Base-by-base conservation (phyloP, 768 basidiomycete genomes). In the Lentinula guzmanii region DNA sequence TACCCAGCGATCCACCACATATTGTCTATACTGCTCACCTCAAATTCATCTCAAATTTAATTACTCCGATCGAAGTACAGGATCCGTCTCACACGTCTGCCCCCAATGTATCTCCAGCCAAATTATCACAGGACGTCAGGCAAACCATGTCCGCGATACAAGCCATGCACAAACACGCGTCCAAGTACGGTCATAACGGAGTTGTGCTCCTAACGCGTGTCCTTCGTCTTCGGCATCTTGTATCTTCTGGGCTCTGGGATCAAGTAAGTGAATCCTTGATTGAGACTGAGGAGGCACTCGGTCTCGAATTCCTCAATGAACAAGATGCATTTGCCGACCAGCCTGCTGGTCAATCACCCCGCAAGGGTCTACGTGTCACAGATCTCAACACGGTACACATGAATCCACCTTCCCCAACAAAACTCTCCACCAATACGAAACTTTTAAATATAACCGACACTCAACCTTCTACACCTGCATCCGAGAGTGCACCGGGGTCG, bases 11-110 rank as follows among this genome's bases (percentile, higher is more conserved):
- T 63, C 78, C 84, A 1, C 82, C 83, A 4, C 79, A 83, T 33
- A 66, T 81, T 43, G 66, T 81, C 4, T 89, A 90, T 63, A 67
- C 73, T 8, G 76, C 82, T 0, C 82, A 89, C 62, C 76, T 90
- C 34, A 77, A 82, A 11, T 75, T 83, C 46, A 81, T 90, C 51
- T 73, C 77, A 0, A 71, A 78, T 13, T 68, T 80, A 51, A 55
- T 31, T 39, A 39, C n/a, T 61, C 65, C n/a, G 57, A 45, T 28
- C 7, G 70, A 70, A 35, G 62, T 52, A 15, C 35, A 60, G 35
- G 18, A 42, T 66, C 8, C 65, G 74, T 63, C 61, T 80, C 66
- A 67, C 73, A 50, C 62, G 64, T 50, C 64, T 70, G 13, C 62
- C 67, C 13, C 64, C 33, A 52, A 1, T 15, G 63, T 35, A 52